Base-by-base conservation (phyloP, 208 protist genomes). In the Phytomonas francai region DNA sequence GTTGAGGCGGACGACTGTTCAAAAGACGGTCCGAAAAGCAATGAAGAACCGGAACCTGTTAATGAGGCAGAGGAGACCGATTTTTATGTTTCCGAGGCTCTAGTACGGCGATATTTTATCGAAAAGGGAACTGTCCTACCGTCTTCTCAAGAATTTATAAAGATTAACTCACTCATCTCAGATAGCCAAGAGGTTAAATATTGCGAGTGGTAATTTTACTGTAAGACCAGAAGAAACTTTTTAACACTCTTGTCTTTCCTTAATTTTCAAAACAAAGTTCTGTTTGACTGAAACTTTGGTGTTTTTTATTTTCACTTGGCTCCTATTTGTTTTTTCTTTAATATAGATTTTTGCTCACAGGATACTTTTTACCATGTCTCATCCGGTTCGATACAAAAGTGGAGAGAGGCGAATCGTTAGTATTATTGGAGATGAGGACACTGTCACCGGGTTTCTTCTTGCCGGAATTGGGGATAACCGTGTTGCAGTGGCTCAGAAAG, bases 401-500 rank as follows among this genome's bases (percentile, higher is more conserved):
- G 91, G 93, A 36, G 85, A 95, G 59, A 76, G 79, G 30, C 78
- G 83, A 31, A 91, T 97, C 56, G 76, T 97, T 19, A 89, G 80
- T 14, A 87, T 97, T 34, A 97, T 97, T 63, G 93, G 90, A n/a
- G 93, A 97, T 64, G 90, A 98, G 76, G 97, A 99, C 69, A 98
- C 96, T 19, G 91, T 98, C 0, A 98, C 97, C 49, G 97, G 97
- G 5, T 98, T 99, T 72, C 81, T 99, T 39, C 85, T 99, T 25
- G 95, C 97, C 16, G 97, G 97, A 36, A 78, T 97, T 39, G 97
- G 96, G 60, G 91, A 98, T 66, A 88, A 96, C 65, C 79, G 95
- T 68, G 66, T 70, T 19, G 62, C 62, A 29, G 16, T 33, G 3
- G 57, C 57, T 19, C 29, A 29, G 5, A 19, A 12, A 33, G 16